Base-by-base conservation (phyloP, 768 basidiomycete species). In the Suillus variegatus region DNA sequence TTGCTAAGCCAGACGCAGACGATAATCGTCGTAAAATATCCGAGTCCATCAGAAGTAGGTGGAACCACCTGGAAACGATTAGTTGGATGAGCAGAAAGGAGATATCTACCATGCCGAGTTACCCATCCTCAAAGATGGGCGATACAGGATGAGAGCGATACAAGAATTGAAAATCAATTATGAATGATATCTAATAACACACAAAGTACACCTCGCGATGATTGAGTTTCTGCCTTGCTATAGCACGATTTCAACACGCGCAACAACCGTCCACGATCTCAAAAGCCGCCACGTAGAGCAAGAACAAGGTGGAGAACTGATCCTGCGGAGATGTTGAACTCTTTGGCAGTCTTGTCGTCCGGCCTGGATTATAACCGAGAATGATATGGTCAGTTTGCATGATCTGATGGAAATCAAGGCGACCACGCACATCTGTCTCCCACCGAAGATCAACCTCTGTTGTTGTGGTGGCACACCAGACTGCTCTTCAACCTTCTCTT, bases 401-500 rank as follows among this genome's bases (percentile, higher is more conserved):
- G 55, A 44, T 49, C 18, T 25, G 56, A 47, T 38, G 54, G 10
- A 28, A 25, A 36, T 1, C 0, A 57, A 3, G 36, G 7, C 36
- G 13, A 13, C 63, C 51, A 80, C 86, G 78, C 78, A 98, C 97
- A 98, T 90, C 75, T 97, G 96, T 73, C 95, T 88, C 47, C 97
- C 97, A 73, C 86, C 79, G 76, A 90, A 97, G 76, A 98, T 98
- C 73, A 99, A 78, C 65, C 97, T 88, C 77, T 99, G 97, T 77
- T 99, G 97, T 46, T 84, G 93, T 66, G 97, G 97, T 25, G 97
- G 97, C 49, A 99, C 97, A 69, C 97, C 97, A 6, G 94, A 95
- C 79, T 98, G 96, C 82, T 98, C 96, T 77, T 99, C 97, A 13
- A 98, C 94, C 77, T 93, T 93, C 85, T 97, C 95, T 82, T 99